These are phyloP conservation scores for Globisporangium apiculatum DNA, from an alignment of 352 stramenopile species.

Conservation along the genomic window DNA sequence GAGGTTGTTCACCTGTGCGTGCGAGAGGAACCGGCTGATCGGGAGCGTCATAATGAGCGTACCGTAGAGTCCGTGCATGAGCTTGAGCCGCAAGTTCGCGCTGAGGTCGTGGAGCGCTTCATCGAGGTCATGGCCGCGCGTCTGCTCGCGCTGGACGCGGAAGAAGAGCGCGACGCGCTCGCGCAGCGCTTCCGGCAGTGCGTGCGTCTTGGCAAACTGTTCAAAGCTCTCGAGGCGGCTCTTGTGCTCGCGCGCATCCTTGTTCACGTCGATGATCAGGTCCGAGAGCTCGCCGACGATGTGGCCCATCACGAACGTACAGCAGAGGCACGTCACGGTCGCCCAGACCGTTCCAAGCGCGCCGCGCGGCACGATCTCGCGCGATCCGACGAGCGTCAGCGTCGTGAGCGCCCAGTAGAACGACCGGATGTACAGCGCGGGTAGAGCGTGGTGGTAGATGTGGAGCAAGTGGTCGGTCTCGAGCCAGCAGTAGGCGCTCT, in stretches of 20 bases:
- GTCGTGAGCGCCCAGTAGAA: constrained; percentile 76
- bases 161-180: constrained; percentile 58
- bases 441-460: constrained; percentile 39
- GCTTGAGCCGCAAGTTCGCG: constrained; percentile 57
- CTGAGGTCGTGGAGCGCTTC: constrained; percentile 51
- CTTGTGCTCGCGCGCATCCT: constrained; percentile 69
- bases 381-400: constrained; percentile 46
- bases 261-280: constrained; percentile 67
- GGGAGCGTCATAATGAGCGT: constrained; percentile 32
- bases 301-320: constrained; percentile 69
- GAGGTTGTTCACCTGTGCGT: constrained; percentile 59
- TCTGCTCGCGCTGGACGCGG: constrained; percentile 45
- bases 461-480: constrained; percentile 51
- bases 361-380: constrained; percentile 42
- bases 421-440: constrained; percentile 46
- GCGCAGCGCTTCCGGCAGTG: constrained; percentile 33
- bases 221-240: constrained; percentile 68
- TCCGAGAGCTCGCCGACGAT: constrained; percentile 69
- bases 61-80: constrained; percentile 74
- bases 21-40: constrained; percentile 51
- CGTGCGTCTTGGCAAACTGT: constrained; percentile 56
- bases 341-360: constrained; percentile 50
- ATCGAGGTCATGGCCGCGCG: constrained; percentile 38
- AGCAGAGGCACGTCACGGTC: constrained; percentile 43
- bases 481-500: constrained; percentile 47